Evolutionary conservation across 495 filamentous ascomycete genomes (phyloP).

Genomic region (Aspergillus cavernicola): DNA sequence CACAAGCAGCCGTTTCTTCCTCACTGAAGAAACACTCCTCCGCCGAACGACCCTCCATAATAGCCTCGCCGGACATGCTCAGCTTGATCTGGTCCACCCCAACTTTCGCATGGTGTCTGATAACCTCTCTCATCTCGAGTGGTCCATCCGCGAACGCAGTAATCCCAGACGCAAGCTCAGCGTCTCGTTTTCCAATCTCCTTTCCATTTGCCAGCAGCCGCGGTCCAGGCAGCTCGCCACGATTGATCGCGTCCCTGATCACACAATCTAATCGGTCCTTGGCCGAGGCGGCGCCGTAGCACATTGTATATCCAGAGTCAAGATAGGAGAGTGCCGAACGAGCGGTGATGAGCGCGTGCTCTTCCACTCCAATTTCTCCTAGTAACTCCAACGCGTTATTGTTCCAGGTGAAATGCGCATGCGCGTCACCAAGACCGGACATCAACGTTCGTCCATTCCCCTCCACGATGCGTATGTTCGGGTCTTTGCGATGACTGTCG

Average conservation of each 20-base stretch:
- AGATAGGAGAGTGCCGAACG: slow-evolving; percentile 41
- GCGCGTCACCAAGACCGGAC: slow-evolving; percentile 46
- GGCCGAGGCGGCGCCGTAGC: slow-evolving; percentile 49
- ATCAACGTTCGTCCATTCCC: slow-evolving; percentile 43
- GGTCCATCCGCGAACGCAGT: slow-evolving; percentile 46
- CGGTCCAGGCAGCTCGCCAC: slow-evolving; percentile 50
- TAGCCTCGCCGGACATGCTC: slow-evolving; percentile 43
- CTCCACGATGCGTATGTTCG: slow-evolving; percentile 26
- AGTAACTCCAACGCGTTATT: slow-evolving; percentile 35
- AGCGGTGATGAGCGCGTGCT: slow-evolving; percentile 46
- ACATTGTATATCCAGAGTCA: slow-evolving; percentile 47
- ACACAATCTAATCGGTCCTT: slow-evolving; percentile 49
- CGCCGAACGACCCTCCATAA: slow-evolving; percentile 36
- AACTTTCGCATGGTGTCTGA: slow-evolving; percentile 39
- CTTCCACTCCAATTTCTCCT: slow-evolving; percentile 40
- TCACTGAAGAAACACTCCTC: slow-evolving; percentile 48
- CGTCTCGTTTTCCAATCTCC: slow-evolving; percentile 45
- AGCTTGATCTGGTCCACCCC: slow-evolving; percentile 53
- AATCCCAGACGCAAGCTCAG: slow-evolving; percentile 44
- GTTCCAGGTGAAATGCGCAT: slow-evolving; percentile 52
- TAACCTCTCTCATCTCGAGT: slow-evolving; percentile 43
- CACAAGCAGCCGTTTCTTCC: slow-evolving; percentile 48
- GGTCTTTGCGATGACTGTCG: not conserved
- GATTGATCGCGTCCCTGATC: slow-evolving; percentile 53
- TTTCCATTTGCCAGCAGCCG: slow-evolving; percentile 46